Conservation (phyloP, 306 rosid species). For the Glycine latifolia region DNA sequence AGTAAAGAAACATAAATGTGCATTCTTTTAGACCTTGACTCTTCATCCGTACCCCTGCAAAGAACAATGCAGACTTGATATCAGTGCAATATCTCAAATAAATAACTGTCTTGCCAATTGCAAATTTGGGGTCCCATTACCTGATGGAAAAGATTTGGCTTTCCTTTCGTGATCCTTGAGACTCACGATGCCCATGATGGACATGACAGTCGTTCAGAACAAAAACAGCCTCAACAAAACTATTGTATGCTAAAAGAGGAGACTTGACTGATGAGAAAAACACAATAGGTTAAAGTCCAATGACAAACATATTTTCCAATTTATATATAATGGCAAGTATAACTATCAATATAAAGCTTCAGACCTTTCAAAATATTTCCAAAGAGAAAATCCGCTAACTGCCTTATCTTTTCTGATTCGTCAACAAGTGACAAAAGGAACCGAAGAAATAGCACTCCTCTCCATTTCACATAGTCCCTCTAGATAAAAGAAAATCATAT, state of each 20-base stretch:
- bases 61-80: constrained; percentile 29
- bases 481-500: constrained; percentile 44
- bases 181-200: constrained; percentile 70
- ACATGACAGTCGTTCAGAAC: constrained; percentile 81
- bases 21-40: constrained; percentile 83
- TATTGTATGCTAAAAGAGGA: constrained; percentile 91
- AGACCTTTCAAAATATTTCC: constrained; percentile 92
- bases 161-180: constrained; percentile 63
- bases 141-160: constrained; percentile 78
- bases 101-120: constrained; percentile 34
- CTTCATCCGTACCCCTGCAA: constrained; percentile 84
- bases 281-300: constrained; percentile 38
- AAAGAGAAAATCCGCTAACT: constrained; percentile 78
- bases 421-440: constrained; percentile 96
- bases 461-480: constrained; percentile 99
- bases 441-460: constrained; percentile 93
- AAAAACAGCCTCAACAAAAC: constrained; percentile 90
- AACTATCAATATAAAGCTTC: constrained; percentile 34
- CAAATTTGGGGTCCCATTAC: constrained; percentile 53
- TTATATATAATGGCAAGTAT: constrained; percentile 40
- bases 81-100: constrained; percentile 22
- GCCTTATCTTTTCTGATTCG: constrained; percentile 88
- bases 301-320: constrained; percentile 15
- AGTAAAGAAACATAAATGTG: constrained; percentile 85
- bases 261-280: constrained; percentile 71